Conservation (phyloP, 441 rosid genomes). For the Pelargonium citronellum region DNA sequence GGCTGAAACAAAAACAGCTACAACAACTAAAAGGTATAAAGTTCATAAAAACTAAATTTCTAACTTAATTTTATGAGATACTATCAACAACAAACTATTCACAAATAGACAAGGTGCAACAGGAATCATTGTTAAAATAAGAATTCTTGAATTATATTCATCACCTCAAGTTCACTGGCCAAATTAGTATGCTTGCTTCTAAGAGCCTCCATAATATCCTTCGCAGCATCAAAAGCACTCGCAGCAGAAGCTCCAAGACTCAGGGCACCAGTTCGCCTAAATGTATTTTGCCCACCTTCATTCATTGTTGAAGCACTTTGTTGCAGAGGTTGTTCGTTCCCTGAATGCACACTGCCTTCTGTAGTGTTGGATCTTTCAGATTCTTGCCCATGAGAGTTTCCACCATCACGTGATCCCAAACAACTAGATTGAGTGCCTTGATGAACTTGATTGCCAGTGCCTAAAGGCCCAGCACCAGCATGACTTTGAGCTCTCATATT, state of each 20-base stretch:
- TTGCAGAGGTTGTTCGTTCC: conserved; percentile 67
- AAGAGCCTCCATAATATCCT: conserved; percentile 93
- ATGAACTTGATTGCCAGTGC: conserved; percentile 61
- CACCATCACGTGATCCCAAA: conserved; percentile 63
- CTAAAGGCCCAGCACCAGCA: conserved; percentile 39
- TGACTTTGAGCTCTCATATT: conserved; percentile 48
- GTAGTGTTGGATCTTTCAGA: conserved; percentile 53
- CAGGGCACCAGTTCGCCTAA: conserved; percentile 56
- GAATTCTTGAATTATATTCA: conserved; percentile 20
- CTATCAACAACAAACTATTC: background rate
- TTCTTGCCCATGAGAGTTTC: conserved; percentile 75
- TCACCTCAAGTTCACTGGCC: conserved; percentile 96
- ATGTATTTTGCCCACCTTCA: conserved; percentile 58
- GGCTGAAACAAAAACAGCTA: background rate
- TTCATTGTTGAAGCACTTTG: conserved; percentile 53
- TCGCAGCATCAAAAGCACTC: conserved; percentile 93
- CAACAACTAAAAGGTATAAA: background rate
- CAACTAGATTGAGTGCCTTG: conserved; percentile 51
- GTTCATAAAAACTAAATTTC: background rate
- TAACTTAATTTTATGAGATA: background rate
- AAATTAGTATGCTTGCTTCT: conserved; percentile 92
- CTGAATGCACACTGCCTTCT: conserved; percentile 51
- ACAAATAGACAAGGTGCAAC: background rate
- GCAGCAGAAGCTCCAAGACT: conserved; percentile 72
- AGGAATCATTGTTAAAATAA: background rate